Base-by-base conservation (phyloP, 441 rosid species). In the Bruguiera hainesii region DNA sequence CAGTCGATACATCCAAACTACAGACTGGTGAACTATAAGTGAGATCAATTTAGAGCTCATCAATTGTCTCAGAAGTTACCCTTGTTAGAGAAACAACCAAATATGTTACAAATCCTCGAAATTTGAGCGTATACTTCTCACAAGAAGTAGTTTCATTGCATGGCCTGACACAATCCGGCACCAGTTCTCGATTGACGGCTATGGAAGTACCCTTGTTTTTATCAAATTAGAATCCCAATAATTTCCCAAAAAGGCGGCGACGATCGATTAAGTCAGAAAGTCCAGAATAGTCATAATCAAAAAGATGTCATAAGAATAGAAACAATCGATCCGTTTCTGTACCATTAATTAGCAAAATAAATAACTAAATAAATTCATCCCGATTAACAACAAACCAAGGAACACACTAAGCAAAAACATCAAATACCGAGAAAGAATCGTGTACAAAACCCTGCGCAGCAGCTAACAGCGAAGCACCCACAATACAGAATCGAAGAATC, bases 401-500 rank as follows among this genome's bases (percentile, higher is more conserved):
- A 42, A 13, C 48, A 37, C 4, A 13, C 48, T 13, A 42, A 61
- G 2, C 18, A 6, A 55, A 30, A 60, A 20, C 23, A 51, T 3
- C 16, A 42, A 20, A 49, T 1, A 21, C n/a, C 0, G 56, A 46
- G 21, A 33, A 35, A 4, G 18, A 63, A 62, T 0, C 19, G 5
- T 57, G 39, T 7, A 35, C 18, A 33, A n/a, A 52, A 21, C 18
- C 31, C 60, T 31, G 18, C 31, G 11, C 53, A 3, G 35, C 31
- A 62, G 53, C 29, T 19, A 10, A 48, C 3, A 31, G 9, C 28
- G 16, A 55, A 55, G 30, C 65, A 61, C 70, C 56, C 75, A 58
- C 13, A 73, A 60, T 63, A 66, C 65, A 57, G 69, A 55, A 20
- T 49, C 48, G 29, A 33, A 20, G 56, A 61, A 63, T 31, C 1